phyloP scores from a whole-genome alignment of 2,329 filamentous ascomycete species.

The Aspergillus aculeatus region DNA sequence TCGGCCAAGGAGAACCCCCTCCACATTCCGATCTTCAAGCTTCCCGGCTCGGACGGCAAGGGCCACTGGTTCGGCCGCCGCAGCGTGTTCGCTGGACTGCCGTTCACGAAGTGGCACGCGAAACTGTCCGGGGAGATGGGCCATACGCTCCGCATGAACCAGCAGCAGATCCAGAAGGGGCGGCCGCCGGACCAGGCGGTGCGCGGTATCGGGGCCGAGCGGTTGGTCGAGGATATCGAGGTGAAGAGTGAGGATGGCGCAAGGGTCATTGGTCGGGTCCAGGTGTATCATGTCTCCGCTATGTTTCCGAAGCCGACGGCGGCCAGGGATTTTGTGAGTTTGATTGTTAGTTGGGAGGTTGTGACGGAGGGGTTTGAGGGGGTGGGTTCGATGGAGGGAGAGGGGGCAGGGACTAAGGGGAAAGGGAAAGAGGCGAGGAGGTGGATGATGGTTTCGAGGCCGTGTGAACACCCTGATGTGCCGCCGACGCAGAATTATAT shows the following conservation, averaged over 20 bases:
- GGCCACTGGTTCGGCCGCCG: conserved; percentile 87
- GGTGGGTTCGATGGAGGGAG: conserved; percentile 28
- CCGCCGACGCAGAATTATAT: conserved; percentile 71
- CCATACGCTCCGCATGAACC: conserved; percentile 70
- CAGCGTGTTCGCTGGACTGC: conserved; percentile 75
- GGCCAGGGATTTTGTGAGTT: conserved; percentile 80
- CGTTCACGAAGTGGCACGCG: conserved; percentile 74
- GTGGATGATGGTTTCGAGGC: conserved; percentile 85
- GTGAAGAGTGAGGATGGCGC: conserved; percentile 31
- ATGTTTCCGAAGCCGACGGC: conserved; percentile 88
- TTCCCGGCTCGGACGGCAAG: conserved; percentile 73
- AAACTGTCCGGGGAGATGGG: conserved; percentile 77
- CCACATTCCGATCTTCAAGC: conserved; percentile 75
- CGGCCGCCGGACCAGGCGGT: conserved; percentile 72
- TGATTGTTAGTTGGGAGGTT: conserved; percentile 65
- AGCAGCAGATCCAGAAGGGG: conserved; percentile 64
- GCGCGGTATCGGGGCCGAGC: conserved; percentile 81
- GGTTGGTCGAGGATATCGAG: conserved; percentile 63
- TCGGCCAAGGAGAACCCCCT: conserved; percentile 71
- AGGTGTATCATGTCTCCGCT: conserved; percentile 81
- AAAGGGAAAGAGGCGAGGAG: conserved; percentile 56
- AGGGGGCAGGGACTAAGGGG: conserved; percentile 17
- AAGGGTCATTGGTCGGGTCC: conserved; percentile 24
- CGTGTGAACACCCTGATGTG: conserved; percentile 73
- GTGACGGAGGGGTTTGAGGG: conserved; percentile 9